These are phyloP conservation scores for Corylus avellana DNA, from an alignment of 306 rosid species.

Conservation along the genomic window DNA sequence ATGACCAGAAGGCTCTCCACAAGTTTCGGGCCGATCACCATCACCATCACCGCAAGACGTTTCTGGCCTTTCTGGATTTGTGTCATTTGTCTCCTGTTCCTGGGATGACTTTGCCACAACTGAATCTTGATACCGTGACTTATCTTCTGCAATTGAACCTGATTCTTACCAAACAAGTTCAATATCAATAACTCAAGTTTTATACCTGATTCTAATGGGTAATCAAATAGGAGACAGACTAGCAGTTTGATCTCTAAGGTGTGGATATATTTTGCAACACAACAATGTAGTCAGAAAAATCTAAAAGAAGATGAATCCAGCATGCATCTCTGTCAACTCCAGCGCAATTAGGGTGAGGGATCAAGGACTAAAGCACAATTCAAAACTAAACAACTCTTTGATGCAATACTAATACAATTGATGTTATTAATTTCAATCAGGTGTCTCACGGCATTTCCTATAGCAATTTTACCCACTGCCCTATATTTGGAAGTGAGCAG, in stretches of 20 bases:
- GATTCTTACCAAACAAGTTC: conserved; percentile 1
- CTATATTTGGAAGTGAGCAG: neutral
- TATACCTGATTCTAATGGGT: neutral
- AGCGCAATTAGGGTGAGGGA: neutral
- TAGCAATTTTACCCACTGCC: neutral
- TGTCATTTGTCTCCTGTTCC: conserved; percentile 47
- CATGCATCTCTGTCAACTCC: neutral
- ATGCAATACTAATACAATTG: neutral
- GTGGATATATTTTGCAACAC: neutral
- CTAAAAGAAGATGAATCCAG: neutral
- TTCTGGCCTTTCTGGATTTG: conserved; percentile 42
- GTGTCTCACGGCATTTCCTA: neutral
- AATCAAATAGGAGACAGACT: neutral
- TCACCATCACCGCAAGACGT: conserved; percentile 31
- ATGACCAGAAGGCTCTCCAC: conserved; percentile 41
- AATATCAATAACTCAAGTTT: neutral
- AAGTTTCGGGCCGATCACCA: conserved; percentile 39
- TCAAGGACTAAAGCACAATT: neutral
- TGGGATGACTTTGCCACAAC: conserved; percentile 34
- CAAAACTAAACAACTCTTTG: neutral
- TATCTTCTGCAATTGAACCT: conserved; percentile 58
- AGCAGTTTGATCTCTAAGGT: neutral
- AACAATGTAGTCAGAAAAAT: neutral
- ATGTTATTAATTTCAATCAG: too few relatives aligned
- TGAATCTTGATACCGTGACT: conserved; percentile 46